phyloP scores from a whole-genome alignment of 2,329 filamentous ascomycete species.

The Claviceps pusilla region DNA sequence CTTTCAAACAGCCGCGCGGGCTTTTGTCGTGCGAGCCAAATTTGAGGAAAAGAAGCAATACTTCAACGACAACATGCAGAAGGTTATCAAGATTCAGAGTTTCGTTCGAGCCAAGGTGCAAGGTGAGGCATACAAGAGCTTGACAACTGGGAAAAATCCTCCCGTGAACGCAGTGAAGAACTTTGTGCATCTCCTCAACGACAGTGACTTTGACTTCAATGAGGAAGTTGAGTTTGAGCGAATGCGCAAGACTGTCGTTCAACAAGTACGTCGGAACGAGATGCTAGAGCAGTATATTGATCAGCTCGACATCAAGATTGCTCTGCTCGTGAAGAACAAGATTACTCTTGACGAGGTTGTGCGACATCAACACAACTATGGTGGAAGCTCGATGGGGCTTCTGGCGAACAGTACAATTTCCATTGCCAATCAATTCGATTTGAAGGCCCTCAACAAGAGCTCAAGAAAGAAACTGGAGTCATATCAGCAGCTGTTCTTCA shows the following conservation, averaged over 20 bases:
- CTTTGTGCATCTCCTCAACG: constrained; percentile 92
- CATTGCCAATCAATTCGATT: constrained; percentile 82
- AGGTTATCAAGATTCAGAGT: constrained; percentile 96
- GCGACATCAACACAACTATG: constrained; percentile 90
- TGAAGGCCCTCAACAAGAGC: constrained; percentile 94
- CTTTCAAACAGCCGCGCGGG: constrained; percentile 61
- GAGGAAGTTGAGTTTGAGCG: constrained; percentile 96
- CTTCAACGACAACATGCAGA: constrained; percentile 95
- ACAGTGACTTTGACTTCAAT: constrained; percentile 97
- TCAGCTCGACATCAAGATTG: constrained; percentile 97
- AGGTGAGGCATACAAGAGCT: constrained; percentile 92
- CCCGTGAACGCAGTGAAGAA: constrained; percentile 95
- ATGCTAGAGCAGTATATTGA: constrained; percentile 96
- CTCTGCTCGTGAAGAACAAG: constrained; percentile 96
- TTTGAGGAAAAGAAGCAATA: constrained; percentile 78
- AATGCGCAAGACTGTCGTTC: constrained; percentile 86
- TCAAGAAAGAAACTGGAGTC: constrained; percentile 89
- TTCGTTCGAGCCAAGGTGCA: constrained; percentile 90
- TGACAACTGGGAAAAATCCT: constrained; percentile 91
- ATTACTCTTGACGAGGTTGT: constrained; percentile 97
- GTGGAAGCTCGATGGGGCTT: constrained; percentile 71
- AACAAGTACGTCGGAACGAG: constrained; percentile 94
- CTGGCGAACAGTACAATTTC: constrained; percentile 79
- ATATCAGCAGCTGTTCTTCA: constrained; percentile 96
- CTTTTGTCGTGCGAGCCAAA: constrained; percentile 53